Percentiles rank a stretch among this genome's conserved stretches.
These are phyloP conservation scores for Diaporthe australafricana DNA, from an alignment of 2,329 filamentous ascomycete genomes.

Conservation along the genomic window DNA sequence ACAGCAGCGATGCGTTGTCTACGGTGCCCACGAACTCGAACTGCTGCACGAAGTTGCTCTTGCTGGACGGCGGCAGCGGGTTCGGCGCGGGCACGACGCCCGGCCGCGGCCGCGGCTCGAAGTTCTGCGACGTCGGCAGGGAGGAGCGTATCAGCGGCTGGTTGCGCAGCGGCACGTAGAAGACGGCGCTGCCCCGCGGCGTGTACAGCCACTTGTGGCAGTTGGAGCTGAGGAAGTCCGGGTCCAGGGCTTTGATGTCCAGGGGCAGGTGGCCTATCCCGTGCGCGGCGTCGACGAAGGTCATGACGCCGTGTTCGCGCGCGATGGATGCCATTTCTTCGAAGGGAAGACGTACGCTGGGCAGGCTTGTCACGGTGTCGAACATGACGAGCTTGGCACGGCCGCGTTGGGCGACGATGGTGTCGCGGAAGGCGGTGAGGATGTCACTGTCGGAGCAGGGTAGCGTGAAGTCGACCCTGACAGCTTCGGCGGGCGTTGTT, in stretches of 20 bases:
- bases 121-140: constrained; percentile 85
- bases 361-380: constrained; percentile 82
- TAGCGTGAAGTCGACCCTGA: constrained; percentile 70
- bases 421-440: constrained; percentile 67
- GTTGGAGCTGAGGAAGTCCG: constrained; percentile 90
- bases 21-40: constrained; percentile 84
- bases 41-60: constrained; percentile 72
- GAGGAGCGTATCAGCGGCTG: constrained; percentile 80
- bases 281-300: constrained; percentile 86
- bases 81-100: constrained; percentile 45
- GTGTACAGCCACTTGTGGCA: constrained; percentile 91
- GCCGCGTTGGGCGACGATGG: constrained; percentile 69
- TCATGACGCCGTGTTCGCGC: constrained; percentile 74
- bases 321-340: constrained; percentile 74
- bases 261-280: constrained; percentile 82
- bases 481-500: constrained; percentile 61
- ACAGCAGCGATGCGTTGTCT: constrained; percentile 78
- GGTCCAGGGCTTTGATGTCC: constrained; percentile 73
- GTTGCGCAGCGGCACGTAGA: constrained; percentile 82
- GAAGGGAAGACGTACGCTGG: constrained; percentile 84
- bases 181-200: constrained; percentile 82
- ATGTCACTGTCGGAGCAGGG: constrained; percentile 78
- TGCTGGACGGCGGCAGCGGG: constrained; percentile 57
- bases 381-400: constrained; percentile 78
- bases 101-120: constrained; percentile 58